Base-by-base conservation (phyloP, 257 asterid genomes). In the Datura wrightii region DNA sequence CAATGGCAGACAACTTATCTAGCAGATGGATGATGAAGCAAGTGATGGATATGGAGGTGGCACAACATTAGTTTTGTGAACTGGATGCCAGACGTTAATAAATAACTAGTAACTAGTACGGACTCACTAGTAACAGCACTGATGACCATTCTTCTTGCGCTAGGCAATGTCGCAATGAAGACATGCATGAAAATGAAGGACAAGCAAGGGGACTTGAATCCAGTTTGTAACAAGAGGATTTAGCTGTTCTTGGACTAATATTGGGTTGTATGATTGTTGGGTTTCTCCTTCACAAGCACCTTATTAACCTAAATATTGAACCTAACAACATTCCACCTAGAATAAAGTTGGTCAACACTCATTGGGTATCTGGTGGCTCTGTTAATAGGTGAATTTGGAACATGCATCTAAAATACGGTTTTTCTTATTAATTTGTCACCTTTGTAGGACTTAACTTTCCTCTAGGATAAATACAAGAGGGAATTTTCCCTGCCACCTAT, bases 341-440 rank as follows among this genome's bases (percentile, higher is more conserved):
- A 10, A 74, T 10, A 46, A 76, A 31, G 31, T 52, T 50, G 62
- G 46, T 52, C 46, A 76, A 31, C 8, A 16, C 79, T 39, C 31
- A 69, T 16, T 41, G 15, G 82, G 82, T 31, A 31, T 76, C 82
- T 15, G 13, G 44, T 31, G 82, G 46, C 31, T 78, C 62, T 14
- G 5, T 50, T 13, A 24, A 76, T 31, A 76, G 62, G 46, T 78
- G 46, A 78, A 78, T 78, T 11, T 52, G 63, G 82, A 78, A 76
- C 55, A 52, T 7, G 63, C 14, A 76, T 8, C 60, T 48, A 50
- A 74, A 10, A 48, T 48, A 48, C 48, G 13, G 10, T 13, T 31
- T 50, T 76, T 50, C 63, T 52, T 50, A 19, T 6, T 52, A 50
- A 34, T 7, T 52, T 50, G 62, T 7, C 46, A 19, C 62, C 42